Evolutionary conservation across 495 filamentous ascomycete genomes (phyloP).

Genomic region (Baudoinia panamericana): DNA sequence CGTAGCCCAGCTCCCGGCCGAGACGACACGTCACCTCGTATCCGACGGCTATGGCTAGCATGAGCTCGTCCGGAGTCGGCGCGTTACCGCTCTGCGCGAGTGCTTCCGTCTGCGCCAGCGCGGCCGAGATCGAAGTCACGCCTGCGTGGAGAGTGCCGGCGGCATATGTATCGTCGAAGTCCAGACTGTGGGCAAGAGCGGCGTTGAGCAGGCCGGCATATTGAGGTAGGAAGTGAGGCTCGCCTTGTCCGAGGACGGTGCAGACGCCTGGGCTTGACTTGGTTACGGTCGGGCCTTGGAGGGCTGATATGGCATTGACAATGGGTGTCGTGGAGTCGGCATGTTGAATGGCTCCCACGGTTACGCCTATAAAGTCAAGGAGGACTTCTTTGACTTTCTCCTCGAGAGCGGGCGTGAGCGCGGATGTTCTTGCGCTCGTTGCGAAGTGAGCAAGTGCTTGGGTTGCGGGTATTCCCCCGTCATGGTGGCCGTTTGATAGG

Average conservation of each 20-base stretch:
- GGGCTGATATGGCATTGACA: conserved; percentile 14
- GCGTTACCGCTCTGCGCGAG: background rate
- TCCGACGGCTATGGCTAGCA: conserved; percentile 21
- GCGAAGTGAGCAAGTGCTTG: conserved; percentile 18
- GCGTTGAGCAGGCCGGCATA: conserved; percentile 22
- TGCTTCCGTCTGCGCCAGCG: conserved; percentile 14
- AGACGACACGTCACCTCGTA: conserved; percentile 23
- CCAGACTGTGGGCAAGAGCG: conserved; percentile 18
- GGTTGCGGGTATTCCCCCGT: conserved; percentile 12
- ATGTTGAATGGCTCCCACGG: conserved; percentile 13
- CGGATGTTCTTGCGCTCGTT: conserved; percentile 2
- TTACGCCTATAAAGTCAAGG: conserved; percentile 20
- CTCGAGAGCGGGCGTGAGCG: conserved; percentile 7
- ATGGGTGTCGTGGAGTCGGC: conserved; percentile 21
- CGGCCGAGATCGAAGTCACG: conserved; percentile 20
- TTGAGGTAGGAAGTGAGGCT: conserved; percentile 16
- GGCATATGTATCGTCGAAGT: conserved; percentile 23
- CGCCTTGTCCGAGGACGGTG: conserved; percentile 17
- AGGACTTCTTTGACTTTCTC: conserved; percentile 21
- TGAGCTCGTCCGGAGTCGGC: conserved; percentile 8
- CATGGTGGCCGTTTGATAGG: background rate
- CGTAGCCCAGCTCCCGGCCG: conserved; percentile 20
- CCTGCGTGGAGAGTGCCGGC: conserved; percentile 20
- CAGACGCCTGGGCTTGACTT: conserved; percentile 6
- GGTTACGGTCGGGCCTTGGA: conserved; percentile 15